A percentile compares a stretch with the other conserved stretches of the same genome.
Evolutionary conservation across 257 asterid genomes (phyloP).

Genomic region (Solanum appendiculatum): DNA sequence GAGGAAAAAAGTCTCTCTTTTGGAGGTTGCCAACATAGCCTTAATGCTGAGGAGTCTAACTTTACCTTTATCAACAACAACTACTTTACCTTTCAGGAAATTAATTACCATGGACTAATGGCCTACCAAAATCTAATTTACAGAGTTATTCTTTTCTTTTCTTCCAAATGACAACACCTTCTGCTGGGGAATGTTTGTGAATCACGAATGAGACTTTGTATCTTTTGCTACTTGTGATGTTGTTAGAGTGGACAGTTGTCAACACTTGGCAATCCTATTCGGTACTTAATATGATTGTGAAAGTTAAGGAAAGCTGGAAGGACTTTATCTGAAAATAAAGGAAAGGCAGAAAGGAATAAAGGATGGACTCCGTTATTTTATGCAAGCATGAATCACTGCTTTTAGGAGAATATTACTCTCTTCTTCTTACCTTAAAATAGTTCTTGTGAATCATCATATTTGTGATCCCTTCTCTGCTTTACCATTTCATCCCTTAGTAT

Average conservation of each 20-base stretch:
- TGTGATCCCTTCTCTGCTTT: not conserved
- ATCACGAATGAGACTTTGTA: not conserved
- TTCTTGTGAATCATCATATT: not conserved
- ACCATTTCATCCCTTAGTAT: not conserved
- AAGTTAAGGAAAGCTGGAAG: not conserved
- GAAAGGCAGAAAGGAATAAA: not conserved
- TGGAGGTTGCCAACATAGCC: too few species aligned
- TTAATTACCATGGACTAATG: not conserved
- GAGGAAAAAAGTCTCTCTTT: not conserved
- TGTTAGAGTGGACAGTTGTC: not conserved
- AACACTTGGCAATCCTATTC: not conserved
- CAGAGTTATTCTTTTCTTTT: not conserved
- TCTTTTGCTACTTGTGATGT: not conserved
- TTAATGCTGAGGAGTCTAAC: too few species aligned
- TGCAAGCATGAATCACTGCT: not conserved
- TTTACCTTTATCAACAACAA: too few species aligned
- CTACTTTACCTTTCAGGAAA: too few species aligned
- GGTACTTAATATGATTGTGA: not conserved
- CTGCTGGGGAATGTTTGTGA: not conserved
- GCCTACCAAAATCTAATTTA: not conserved
- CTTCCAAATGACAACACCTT: not conserved
- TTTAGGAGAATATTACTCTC: not conserved
- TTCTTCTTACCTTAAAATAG: not conserved
- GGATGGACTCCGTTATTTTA: not conserved
- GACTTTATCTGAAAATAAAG: not conserved